A percentile compares a stretch with the other conserved stretches of the same genome.
phyloP scores from a whole-genome alignment of 192 early-diverging fungal species.

The Coemansia sp. region DNA sequence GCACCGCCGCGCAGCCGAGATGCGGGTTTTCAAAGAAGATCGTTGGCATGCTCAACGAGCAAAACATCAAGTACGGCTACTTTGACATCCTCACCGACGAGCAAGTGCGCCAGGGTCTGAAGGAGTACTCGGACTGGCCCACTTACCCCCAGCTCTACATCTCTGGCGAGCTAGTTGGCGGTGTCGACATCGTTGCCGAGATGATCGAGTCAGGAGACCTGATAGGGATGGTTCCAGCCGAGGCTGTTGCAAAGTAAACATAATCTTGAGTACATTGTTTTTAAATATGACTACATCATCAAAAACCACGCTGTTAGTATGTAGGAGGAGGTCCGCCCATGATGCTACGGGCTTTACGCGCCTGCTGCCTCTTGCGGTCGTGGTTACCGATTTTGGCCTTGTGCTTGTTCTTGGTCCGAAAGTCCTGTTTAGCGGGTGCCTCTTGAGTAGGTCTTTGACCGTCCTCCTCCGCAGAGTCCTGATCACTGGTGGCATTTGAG shows the following conservation, averaged over 20 bases:
- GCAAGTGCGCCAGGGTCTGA: slow-evolving; percentile 88
- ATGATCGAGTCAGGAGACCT: slow-evolving; percentile 81
- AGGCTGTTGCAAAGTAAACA: slow-evolving; percentile 20
- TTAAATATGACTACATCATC: not conserved
- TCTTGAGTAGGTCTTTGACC: not conserved
- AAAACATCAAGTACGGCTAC: slow-evolving; percentile 76
- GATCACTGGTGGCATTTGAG: not conserved
- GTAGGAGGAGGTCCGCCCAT: not conserved
- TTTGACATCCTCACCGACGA: slow-evolving; percentile 95
- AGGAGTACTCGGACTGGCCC: slow-evolving; percentile 92
- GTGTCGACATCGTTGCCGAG: slow-evolving; percentile 94
- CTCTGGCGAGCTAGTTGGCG: slow-evolving; percentile 90
- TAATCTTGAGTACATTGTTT: not conserved
- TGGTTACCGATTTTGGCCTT: slow-evolving; percentile 75
- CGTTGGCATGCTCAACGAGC: slow-evolving; percentile 75
- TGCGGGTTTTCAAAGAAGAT: slow-evolving; percentile 91
- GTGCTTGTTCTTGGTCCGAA: slow-evolving; percentile 61
- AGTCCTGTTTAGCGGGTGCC: slow-evolving; percentile 28
- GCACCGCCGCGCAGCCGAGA: slow-evolving; percentile 85
- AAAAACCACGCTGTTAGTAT: not conserved
- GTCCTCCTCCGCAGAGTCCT: not conserved
- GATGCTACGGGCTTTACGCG: slow-evolving; percentile 65
- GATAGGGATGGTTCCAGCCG: slow-evolving; percentile 61
- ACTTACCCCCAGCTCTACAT: slow-evolving; percentile 95
- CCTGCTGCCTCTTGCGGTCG: slow-evolving; percentile 71